Base-by-base conservation (phyloP, 129 eudicot species). In the Flaveria sonorensis region DNA sequence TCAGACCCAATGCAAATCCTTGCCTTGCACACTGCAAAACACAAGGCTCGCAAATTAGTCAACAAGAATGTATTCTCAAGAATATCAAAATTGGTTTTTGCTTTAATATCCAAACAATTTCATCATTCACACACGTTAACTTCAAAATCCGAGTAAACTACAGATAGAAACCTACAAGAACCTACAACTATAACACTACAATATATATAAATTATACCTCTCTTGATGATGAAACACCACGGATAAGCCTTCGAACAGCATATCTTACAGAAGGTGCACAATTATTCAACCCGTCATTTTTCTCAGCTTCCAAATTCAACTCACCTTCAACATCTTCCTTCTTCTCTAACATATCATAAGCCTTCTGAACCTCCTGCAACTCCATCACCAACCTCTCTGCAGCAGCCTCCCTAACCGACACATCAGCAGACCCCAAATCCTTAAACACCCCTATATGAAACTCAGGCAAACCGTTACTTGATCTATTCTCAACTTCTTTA, bases 21-120 rank as follows among this genome's bases (percentile, higher is more conserved):
- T 91, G 99, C 75, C 99, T 87, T 70, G 99, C 99, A 86, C 91
- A 95, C 99, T 95, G 91, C 83, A 89, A 21, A 83, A 63, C 64
- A 79, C 21, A 36, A 43, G 62, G 51, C 63, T 20, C 74, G 43
- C 57, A 77, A 62, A 75, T 15, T 47, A 64, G 47, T 6, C 47
- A 13, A 61, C 61, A 10, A 16, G 47, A 21, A 36, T 26, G 16
- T 4, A 57, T 52, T 30, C 19, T 57, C 14, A 21, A 47, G 7
- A 19, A 56, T 19, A 10, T 63, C 47, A 62, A 11, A 62, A 30
- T 75, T 28, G 47, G 32, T 26, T 62, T 75, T 16, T 19, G 24
- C 32, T 61, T 45, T 46, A n/a, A 61, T 16, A 14, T 26, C 28
- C 32, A 24, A 61, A 61, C 71, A 74, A 15, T 55, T 18, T 23